These are phyloP conservation scores for Lactifluus subvellereus DNA, from an alignment of 768 basidiomycete genomes.

Conservation along the genomic window DNA sequence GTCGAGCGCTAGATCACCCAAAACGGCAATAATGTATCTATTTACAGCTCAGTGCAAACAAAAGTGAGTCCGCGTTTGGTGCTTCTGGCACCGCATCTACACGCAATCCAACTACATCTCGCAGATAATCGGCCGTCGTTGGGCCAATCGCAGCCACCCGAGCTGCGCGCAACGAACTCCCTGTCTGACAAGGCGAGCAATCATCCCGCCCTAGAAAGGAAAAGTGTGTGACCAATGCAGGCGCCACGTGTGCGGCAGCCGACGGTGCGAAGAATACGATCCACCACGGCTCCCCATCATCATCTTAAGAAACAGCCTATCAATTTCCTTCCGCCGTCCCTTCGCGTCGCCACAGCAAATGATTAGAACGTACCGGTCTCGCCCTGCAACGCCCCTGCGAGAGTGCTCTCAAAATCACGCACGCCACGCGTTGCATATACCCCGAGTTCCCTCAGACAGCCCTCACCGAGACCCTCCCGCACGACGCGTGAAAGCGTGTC, in stretches of 20 bases:
- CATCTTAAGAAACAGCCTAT: background rate
- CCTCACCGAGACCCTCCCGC: constrained; percentile 31
- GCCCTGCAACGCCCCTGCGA: constrained; percentile 28
- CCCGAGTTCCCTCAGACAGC: constrained; percentile 47
- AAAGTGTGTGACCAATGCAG: constrained; percentile 45
- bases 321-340: background rate
- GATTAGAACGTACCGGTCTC: background rate
- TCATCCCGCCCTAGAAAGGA: constrained; percentile 27
- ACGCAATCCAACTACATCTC: constrained; percentile 37
- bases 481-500: constrained; percentile 58
- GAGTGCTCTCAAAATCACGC: constrained; percentile 41
- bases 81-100: constrained; percentile 53
- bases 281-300: constrained; percentile 45
- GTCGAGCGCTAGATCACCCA: background rate
- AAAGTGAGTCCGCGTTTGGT: constrained; percentile 52
- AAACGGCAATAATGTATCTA: background rate
- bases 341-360: background rate
- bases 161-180: background rate
- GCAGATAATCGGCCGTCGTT: constrained; percentile 52
- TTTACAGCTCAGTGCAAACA: constrained; percentile 22
- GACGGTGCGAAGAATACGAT: constrained; percentile 75
- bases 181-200: background rate
- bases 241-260: constrained; percentile 50
- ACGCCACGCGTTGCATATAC: constrained; percentile 69
- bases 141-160: constrained; percentile 61